These are phyloP conservation scores for Rhododendron griersonianum DNA, from an alignment of 148 eudicot species.

Conservation along the genomic window DNA sequence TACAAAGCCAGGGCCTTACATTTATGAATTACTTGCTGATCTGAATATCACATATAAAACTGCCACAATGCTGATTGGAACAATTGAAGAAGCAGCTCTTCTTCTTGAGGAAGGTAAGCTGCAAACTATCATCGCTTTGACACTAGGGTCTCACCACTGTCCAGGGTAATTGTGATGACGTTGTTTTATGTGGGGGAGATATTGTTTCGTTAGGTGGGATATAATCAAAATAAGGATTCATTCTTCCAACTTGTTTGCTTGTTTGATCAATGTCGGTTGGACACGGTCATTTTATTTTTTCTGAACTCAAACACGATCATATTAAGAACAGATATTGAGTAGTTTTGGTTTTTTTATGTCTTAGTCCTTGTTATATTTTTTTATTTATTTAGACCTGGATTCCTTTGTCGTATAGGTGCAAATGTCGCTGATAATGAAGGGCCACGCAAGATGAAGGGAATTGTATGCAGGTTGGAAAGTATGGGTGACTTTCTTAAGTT, in stretches of 20 bases:
- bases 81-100: conserved; percentile 68
- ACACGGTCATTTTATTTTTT: background rate
- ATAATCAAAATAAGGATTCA: background rate
- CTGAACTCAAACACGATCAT: background rate
- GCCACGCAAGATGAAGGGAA: conserved; percentile 43
- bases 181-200: conserved; percentile 4
- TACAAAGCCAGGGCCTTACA: conserved; percentile 91
- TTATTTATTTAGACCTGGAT: background rate
- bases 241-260: background rate
- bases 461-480: conserved; percentile 69
- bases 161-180: background rate
- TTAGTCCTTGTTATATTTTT: background rate
- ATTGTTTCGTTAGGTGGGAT: background rate
- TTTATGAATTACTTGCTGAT: conserved; percentile 79
- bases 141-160: background rate
- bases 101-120: conserved; percentile 93
- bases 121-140: background rate
- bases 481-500: conserved; percentile 71
- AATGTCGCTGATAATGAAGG: conserved; percentile 49
- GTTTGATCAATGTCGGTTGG: background rate
- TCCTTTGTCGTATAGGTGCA: conserved; percentile 34
- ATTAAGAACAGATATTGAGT: background rate
- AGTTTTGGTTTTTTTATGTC: background rate
- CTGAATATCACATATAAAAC: conserved; percentile 67
- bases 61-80: conserved; percentile 58